Evolutionary conservation across 129 eudicot genomes (phyloP), one percentile per base, ranked within the genome.

Genomic region (Centaurea solstitialis): DNA sequence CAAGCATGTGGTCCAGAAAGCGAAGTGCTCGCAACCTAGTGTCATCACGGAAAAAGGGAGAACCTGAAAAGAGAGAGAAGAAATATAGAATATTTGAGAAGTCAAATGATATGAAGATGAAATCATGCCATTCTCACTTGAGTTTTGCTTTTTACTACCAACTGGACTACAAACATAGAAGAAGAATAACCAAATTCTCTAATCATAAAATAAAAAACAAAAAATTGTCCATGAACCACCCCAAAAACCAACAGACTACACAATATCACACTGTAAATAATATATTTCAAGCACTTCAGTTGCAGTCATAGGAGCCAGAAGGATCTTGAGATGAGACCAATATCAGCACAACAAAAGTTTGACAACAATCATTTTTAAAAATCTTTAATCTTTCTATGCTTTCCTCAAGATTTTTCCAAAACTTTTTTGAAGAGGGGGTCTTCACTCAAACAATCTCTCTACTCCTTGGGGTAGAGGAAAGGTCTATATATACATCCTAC

Each of bases 1-100:
- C 98, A 91, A 94, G 93, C 98, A 94, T 81, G 90, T 94, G 98
- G 84, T 95, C 99, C 85, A 95, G 86, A 89, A 95, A 95, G 81
- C 99, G 99, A 80, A 95, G 98, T 73, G 99, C 99, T 79, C 99
- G 99, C 93, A 95, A 89, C 86, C 99, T 91, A 84, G 97, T 95
- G 85, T 95, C 99, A 76, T 92, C 94, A 59, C 99, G 93, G 74
- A 95, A 95, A 85, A 95, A 95, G 81, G 91, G 74, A 57, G 98
- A 95, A 84, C 97, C 99, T 93, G 88, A 75, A 86, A 82, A 80
- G 38, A 37, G 38, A 37, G 22, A 61, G 74, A 83, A 88, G 53
- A 83, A 0, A 37, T 57, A 76, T 65, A 71, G 20, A 77, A 18
- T 28, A 79, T 30, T 77, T 35, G 47, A 73, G 68, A 26, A 72